A percentile compares a stretch with the other conserved stretches of the same genome.
Conservation (phyloP, 2,329 filamentous ascomycete genomes). For the Sarocladium brachiariae region DNA sequence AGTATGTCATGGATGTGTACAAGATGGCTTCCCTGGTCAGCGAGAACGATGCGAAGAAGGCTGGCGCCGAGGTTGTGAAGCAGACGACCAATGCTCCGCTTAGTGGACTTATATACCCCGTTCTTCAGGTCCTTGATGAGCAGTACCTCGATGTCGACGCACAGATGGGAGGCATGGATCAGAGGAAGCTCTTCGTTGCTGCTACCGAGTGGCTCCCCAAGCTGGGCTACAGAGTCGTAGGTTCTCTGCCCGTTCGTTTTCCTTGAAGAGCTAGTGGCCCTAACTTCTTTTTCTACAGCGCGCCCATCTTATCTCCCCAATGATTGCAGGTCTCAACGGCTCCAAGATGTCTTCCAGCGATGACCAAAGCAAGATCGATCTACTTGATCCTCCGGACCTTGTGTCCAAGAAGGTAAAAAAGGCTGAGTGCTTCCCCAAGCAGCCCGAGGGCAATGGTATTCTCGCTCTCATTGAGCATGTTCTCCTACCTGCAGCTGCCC, state of each 20-base stretch:
- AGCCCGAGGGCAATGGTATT: constrained; percentile 79
- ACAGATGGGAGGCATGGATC: constrained; percentile 81
- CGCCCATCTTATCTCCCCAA: constrained; percentile 50
- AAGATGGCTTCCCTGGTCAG: constrained; percentile 63
- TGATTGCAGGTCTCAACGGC: constrained; percentile 80
- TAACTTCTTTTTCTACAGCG: constrained; percentile 19
- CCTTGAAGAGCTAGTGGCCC: neutral
- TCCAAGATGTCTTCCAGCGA: constrained; percentile 83
- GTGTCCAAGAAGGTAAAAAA: constrained; percentile 83
- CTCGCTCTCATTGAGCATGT: constrained; percentile 83
- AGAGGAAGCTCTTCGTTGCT: constrained; percentile 81
- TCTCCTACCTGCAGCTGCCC: constrained; percentile 67
- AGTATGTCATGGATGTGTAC: constrained; percentile 87
- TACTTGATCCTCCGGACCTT: constrained; percentile 70
- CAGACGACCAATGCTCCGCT: constrained; percentile 72
- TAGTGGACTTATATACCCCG: constrained; percentile 37
- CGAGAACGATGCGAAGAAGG: constrained; percentile 80
- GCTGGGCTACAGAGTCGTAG: constrained; percentile 69
- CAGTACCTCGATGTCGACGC: constrained; percentile 81
- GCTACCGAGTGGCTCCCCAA: constrained; percentile 81
- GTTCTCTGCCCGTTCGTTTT: neutral
- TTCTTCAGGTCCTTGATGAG: constrained; percentile 82
- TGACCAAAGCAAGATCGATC: constrained; percentile 80
- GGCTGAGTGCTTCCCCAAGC: constrained; percentile 68
- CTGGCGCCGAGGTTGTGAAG: constrained; percentile 91